Percentiles rank a stretch among this genome's conserved stretches.
These are phyloP conservation scores for Candida coleopterorum DNA, from an alignment of 805 yeast species.

Conservation along the genomic window DNA sequence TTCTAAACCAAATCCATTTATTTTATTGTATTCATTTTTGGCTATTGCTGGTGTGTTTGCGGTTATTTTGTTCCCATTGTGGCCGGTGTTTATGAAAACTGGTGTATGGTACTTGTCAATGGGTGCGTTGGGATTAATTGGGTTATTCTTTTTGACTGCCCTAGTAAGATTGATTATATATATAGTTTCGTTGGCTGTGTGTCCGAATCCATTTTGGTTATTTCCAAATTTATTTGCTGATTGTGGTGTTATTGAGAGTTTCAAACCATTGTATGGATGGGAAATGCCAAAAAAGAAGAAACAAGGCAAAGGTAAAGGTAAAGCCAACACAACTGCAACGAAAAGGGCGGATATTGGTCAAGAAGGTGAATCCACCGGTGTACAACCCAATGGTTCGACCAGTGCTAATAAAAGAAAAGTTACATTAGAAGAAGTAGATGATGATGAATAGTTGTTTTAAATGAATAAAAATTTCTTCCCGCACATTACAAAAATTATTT, in stretches of 20 bases:
- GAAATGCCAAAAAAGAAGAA: constrained; percentile 42
- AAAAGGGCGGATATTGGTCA: too few species aligned
- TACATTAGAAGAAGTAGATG: constrained; percentile 39
- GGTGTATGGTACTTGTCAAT: constrained; percentile 90
- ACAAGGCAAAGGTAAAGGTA: constrained; percentile 8
- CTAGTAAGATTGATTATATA: constrained; percentile 73
- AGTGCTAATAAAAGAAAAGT: constrained; percentile 28
- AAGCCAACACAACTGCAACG: background rate
- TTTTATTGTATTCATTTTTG: constrained; percentile 58
- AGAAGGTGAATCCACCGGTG: constrained; percentile 11
- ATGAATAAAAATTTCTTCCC: background rate
- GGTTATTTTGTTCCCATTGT: constrained; percentile 79
- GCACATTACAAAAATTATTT: too few species aligned
- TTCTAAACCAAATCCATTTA: constrained; percentile 63
- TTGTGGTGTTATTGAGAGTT: constrained; percentile 89
- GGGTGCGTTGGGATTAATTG: constrained; percentile 68
- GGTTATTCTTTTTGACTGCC: constrained; percentile 71
- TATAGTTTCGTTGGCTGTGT: constrained; percentile 49
- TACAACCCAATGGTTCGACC: constrained; percentile 13
- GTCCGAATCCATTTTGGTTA: constrained; percentile 83
- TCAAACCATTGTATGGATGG: constrained; percentile 85
- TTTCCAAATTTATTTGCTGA: constrained; percentile 96
- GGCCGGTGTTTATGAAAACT: constrained; percentile 87
- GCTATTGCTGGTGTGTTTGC: constrained; percentile 62
- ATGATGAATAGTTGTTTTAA: too few species aligned